Conservation (phyloP, 306 rosid genomes). For the Corylus americana region DNA sequence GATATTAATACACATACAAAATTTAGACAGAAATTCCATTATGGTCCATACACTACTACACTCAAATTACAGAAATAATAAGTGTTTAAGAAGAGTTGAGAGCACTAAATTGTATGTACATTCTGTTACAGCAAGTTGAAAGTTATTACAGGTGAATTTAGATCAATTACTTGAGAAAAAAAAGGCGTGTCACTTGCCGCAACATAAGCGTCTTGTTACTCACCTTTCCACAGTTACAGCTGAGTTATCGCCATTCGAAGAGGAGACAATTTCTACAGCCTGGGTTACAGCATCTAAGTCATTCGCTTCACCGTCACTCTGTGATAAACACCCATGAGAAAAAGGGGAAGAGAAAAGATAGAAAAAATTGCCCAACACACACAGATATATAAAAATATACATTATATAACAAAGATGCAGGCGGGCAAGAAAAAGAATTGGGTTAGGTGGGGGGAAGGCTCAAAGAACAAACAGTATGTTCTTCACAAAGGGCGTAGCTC, state of each 20-base stretch:
- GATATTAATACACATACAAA: not conserved
- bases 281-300: conserved; percentile 23
- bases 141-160: not conserved
- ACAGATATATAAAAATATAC: not conserved
- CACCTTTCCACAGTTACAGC: conserved; percentile 17
- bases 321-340: conserved; percentile 2
- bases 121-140: not conserved
- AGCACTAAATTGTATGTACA: conserved; percentile 18
- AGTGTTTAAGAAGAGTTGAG: not conserved
- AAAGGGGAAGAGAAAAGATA: not conserved
- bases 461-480: not conserved
- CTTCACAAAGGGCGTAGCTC: not conserved
- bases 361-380: not conserved
- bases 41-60: not conserved
- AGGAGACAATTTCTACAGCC: conserved; percentile 4
- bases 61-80: not conserved
- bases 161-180: conserved; percentile 4
- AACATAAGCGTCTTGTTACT: not conserved
- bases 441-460: not conserved
- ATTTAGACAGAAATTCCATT: not conserved
- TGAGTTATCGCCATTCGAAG: conserved; percentile 26
- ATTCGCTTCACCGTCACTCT: conserved; percentile 33
- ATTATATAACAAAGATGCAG: not conserved
- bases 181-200: not conserved
- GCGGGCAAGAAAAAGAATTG: not conserved